Conservation (phyloP, 495 filamentous ascomycete species). For the Penicillium coffeae region DNA sequence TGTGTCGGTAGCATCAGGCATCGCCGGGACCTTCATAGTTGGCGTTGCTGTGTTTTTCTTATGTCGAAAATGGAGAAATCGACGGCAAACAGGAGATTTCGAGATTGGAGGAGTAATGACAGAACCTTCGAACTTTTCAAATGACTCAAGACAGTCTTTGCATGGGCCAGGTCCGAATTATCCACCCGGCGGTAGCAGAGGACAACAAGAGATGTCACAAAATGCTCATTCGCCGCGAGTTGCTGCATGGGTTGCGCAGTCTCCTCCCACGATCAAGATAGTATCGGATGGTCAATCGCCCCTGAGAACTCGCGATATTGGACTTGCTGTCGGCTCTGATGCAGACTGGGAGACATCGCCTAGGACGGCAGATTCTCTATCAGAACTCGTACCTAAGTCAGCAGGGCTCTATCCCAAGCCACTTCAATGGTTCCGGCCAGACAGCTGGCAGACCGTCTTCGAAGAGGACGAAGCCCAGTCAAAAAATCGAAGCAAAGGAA, state of each 20-base stretch:
- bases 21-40: slow-evolving; percentile 39
- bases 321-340: slow-evolving; percentile 28
- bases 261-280: slow-evolving; percentile 20
- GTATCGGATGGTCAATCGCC: slow-evolving; percentile 5
- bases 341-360: slow-evolving; percentile 28
- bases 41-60: slow-evolving; percentile 35
- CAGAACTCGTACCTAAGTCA: slow-evolving; percentile 28
- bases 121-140: slow-evolving; percentile 36
- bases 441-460: slow-evolving; percentile 35
- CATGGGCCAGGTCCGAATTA: slow-evolving; percentile 14
- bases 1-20: slow-evolving; percentile 38
- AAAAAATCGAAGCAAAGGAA: neutral
- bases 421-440: slow-evolving; percentile 30
- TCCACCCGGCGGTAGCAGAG: neutral
- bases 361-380: slow-evolving; percentile 26
- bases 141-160: slow-evolving; percentile 9
- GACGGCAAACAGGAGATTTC: slow-evolving; percentile 28
- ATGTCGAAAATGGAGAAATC: slow-evolving; percentile 29
- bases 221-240: slow-evolving; percentile 8
- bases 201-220: slow-evolving; percentile 7
- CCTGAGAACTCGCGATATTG: slow-evolving; percentile 11
- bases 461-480: slow-evolving; percentile 34
- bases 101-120: slow-evolving; percentile 44
- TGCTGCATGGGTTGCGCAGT: slow-evolving; percentile 9
- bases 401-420: slow-evolving; percentile 34